Evolutionary conservation across 495 filamentous ascomycete species (phyloP).

Genomic region (Aspergillus coremiiformis): DNA sequence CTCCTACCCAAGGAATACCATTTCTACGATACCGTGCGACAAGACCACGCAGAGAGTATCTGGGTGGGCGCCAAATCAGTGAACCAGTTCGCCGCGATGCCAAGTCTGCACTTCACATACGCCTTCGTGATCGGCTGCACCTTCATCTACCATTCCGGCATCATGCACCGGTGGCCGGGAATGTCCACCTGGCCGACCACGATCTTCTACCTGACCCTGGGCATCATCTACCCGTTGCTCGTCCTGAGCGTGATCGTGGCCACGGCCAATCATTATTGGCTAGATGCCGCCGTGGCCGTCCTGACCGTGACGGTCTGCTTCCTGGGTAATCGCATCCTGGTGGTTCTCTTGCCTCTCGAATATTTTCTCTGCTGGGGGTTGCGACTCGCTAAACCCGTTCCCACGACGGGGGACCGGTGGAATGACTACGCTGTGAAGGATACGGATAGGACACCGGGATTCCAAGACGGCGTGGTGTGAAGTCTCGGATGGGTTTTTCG

Average conservation of each 20-base stretch:
- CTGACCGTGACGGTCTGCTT: slow-evolving; percentile 45
- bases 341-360: slow-evolving; percentile 50
- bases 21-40: slow-evolving; percentile 57
- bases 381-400: slow-evolving; percentile 50
- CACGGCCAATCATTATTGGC: slow-evolving; percentile 60
- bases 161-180: slow-evolving; percentile 40
- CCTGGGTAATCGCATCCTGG: slow-evolving; percentile 45
- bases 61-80: slow-evolving; percentile 55
- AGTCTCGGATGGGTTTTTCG: too few species aligned
- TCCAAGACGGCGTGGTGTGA: too few species aligned
- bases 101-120: slow-evolving; percentile 54
- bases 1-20: slow-evolving; percentile 52
- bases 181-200: slow-evolving; percentile 26
- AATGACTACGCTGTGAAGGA: too few species aligned
- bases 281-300: slow-evolving; percentile 52
- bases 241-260: slow-evolving; percentile 57
- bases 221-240: slow-evolving; percentile 48
- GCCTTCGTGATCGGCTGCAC: slow-evolving; percentile 53
- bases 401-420: slow-evolving; percentile 44
- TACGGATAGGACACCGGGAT: too few species aligned
- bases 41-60: slow-evolving; percentile 52
- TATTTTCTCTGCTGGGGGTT: slow-evolving; percentile 48
- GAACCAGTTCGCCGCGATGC: slow-evolving; percentile 51
- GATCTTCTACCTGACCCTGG: slow-evolving; percentile 40
- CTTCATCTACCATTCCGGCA: slow-evolving; percentile 51